Percentiles rank a stretch among this genome's conserved stretches.
phyloP scores from a whole-genome alignment of 2,329 filamentous ascomycete species.

The Juglanconis sp. region DNA sequence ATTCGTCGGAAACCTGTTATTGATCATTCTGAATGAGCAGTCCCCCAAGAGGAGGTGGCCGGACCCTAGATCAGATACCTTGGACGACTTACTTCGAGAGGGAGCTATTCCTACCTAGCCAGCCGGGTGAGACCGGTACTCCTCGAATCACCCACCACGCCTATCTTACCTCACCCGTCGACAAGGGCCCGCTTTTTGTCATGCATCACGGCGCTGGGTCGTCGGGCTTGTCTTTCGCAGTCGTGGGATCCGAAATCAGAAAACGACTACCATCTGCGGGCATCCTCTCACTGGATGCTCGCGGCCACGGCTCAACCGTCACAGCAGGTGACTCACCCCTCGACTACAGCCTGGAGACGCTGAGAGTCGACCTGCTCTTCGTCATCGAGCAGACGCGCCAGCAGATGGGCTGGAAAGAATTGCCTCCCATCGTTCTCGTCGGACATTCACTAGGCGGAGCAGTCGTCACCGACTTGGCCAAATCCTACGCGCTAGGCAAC shows the following conservation, averaged over 20 bases:
- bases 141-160: conserved; percentile 68
- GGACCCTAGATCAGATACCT: conserved; percentile 62
- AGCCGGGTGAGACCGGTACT: conserved; percentile 34
- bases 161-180: conserved; percentile 79
- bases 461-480: conserved; percentile 80
- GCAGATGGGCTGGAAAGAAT: conserved; percentile 67
- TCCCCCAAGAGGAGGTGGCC: conserved; percentile 40
- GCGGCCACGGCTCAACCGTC: conserved; percentile 78
- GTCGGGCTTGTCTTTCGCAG: conserved; percentile 86
- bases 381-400: conserved; percentile 65
- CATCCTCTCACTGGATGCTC: conserved; percentile 79
- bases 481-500: conserved; percentile 59
- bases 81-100: conserved; percentile 93
- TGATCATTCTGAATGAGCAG: conserved; percentile 29
- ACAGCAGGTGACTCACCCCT: conserved; percentile 35
- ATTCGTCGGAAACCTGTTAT: not conserved
- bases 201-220: conserved; percentile 94
- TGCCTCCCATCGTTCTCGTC: conserved; percentile 77
- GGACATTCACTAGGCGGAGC: conserved; percentile 93
- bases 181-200: conserved; percentile 77
- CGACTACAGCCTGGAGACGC: conserved; percentile 69
- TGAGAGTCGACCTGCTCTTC: conserved; percentile 69
- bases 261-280: conserved; percentile 76
- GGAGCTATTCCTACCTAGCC: conserved; percentile 68
- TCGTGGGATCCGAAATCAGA: conserved; percentile 73